Conservation (phyloP, 805 yeast species). For the Candida oleophila region DNA sequence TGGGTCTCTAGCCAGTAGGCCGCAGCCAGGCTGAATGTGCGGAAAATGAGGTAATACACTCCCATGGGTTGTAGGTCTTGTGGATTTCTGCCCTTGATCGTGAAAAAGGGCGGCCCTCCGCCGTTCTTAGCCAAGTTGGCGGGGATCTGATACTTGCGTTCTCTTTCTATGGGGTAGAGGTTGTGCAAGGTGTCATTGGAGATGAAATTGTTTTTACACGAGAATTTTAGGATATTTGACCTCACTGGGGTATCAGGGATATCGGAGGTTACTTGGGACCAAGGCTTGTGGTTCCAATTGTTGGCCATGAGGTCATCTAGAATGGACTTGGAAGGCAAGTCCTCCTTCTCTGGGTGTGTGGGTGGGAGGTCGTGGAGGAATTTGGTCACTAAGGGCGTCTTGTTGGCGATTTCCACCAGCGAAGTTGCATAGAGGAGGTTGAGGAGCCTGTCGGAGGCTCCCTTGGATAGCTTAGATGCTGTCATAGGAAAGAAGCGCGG, state of each 20-base stretch:
- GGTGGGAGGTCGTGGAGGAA: conserved; percentile 23
- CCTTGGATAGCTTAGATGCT: conserved; percentile 14
- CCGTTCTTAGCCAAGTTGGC: conserved; percentile 12
- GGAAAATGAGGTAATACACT: conserved; percentile 55
- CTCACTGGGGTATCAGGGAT: conserved; percentile 13
- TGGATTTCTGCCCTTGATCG: conserved; percentile 51
- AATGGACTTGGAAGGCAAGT: conserved; percentile 13
- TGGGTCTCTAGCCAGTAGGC: conserved; percentile 50
- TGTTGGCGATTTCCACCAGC: conserved; percentile 25
- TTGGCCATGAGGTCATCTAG: conserved; percentile 29
- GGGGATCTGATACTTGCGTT: conserved; percentile 26
- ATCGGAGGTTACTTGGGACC: conserved; percentile 22
- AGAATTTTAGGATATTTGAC: conserved; percentile 36
- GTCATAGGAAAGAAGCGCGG: neutral
- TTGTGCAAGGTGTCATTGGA: conserved; percentile 38
- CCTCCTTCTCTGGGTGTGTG: neutral
- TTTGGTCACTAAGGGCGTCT: conserved; percentile 25
- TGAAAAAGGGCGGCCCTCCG: conserved; percentile 37
- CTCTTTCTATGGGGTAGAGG: conserved; percentile 34
- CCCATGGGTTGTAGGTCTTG: conserved; percentile 42
- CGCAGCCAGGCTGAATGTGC: conserved; percentile 46
- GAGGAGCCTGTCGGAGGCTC: conserved; percentile 25
- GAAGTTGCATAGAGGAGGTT: conserved; percentile 30
- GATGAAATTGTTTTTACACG: conserved; percentile 38
- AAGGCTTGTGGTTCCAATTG: conserved; percentile 31